Percentiles rank a stretch among this genome's conserved stretches.
Conservation (phyloP, 805 yeast species). For the Zygosaccharomyces pseudorouxii region DNA sequence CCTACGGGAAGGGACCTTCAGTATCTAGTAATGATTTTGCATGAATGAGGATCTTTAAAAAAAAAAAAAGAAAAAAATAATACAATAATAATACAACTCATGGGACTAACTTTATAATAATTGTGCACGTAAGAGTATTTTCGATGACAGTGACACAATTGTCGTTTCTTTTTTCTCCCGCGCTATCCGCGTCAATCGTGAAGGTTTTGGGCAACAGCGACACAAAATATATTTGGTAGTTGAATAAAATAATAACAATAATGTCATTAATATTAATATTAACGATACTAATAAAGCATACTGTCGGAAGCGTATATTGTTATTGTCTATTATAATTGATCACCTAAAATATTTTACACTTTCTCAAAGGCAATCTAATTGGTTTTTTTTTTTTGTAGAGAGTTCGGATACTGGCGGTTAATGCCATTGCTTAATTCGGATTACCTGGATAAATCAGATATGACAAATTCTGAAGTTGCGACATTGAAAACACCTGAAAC, state of each 20-base stretch:
- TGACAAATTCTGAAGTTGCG: background rate
- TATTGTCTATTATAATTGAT: background rate
- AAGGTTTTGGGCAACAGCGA: background rate
- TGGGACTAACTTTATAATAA: background rate
- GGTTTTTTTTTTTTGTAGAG: background rate
- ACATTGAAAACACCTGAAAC: slow-evolving; percentile 2
- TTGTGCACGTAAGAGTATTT: background rate
- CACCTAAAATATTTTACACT: background rate
- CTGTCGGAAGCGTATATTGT: no score
- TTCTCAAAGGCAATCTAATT: background rate
- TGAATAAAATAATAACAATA: background rate
- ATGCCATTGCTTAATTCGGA: slow-evolving; percentile 4
- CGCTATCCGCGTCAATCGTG: background rate
- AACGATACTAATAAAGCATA: background rate
- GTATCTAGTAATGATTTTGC: slow-evolving; percentile 3
- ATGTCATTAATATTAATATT: background rate
- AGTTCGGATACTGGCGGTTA: background rate
- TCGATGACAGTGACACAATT: background rate
- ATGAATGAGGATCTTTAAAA: background rate
- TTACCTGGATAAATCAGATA: background rate
- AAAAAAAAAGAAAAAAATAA: background rate
- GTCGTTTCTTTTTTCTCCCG: background rate
- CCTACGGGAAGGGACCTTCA: slow-evolving; percentile 42
- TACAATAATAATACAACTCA: background rate
- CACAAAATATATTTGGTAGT: slow-evolving; percentile 1